Base-by-base conservation (phyloP, 352 stramenopile species). In the Phytophthora constricta region DNA sequence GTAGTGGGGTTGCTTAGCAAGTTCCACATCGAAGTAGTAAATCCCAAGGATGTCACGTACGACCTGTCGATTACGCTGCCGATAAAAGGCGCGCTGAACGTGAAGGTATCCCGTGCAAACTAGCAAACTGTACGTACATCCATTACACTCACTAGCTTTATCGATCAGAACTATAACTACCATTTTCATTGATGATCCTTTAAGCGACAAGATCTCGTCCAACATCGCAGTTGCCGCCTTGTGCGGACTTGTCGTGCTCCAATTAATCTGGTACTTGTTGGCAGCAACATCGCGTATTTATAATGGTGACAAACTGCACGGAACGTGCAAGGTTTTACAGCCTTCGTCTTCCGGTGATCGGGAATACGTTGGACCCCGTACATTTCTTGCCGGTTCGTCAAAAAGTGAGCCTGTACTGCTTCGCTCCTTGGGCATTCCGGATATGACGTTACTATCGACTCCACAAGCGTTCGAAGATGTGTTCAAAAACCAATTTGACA, bases 401-500 rank as follows among this genome's bases (percentile, higher is more conserved):
- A 43, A 68, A 14, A 70, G 56, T 3, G 54, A 66, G 7, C 65
- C 66, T 1, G 56, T 77, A 5, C 47, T 68, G 19, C 41, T 74
- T 26, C 72, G 65, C 23, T 56, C 72, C 20, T 58, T 81, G n/a
- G 72, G 72, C 4, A 37, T 64, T 2, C 75, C 75, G 4, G 53
- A 65, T 39, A 55, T 54, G 25, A 27, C 76, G 31, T 48, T 64
- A 14, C 37, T 80, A 5, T 62, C 27, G 26, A 76, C 72, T 1
- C 72, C 73, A 0, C 48, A 80, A 60, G 62, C 69, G 1, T 63
- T 79, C 25, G 75, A 84, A 52, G 73, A 83, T 19, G 71, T 87
- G 16, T 25, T 82, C 17, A 81, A 85, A 61, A 72, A 37, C 19
- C 61, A 90, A 20, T 92, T 93, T 61, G 61, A 86, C 22, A 77